phyloP scores from a whole-genome alignment of 805 yeast species.

The Teunomyces panamensis region DNA sequence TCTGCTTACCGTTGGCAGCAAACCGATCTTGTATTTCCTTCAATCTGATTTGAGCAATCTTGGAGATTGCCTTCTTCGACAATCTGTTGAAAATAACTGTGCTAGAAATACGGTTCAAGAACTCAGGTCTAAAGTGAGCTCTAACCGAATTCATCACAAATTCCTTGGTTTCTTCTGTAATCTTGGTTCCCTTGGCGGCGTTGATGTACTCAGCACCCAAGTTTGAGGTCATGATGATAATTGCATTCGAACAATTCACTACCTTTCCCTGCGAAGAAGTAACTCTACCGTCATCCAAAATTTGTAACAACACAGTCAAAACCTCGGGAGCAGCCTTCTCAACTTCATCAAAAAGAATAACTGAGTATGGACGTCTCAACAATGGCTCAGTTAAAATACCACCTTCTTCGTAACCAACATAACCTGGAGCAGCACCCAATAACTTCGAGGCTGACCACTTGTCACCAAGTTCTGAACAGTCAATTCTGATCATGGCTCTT shows the following conservation, averaged over 20 bases:
- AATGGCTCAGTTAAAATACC: slow-evolving; percentile 93
- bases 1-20: slow-evolving; percentile 75
- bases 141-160: slow-evolving; percentile 81
- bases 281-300: slow-evolving; percentile 94
- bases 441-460: slow-evolving; percentile 94
- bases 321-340: slow-evolving; percentile 99
- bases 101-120: slow-evolving; percentile 91
- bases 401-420: slow-evolving; percentile 95
- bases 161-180: slow-evolving; percentile 67
- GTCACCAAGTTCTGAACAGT: slow-evolving; percentile 94
- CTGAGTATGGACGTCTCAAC: slow-evolving; percentile 90
- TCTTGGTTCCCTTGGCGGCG: slow-evolving; percentile 58
- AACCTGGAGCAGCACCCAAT: slow-evolving; percentile 96
- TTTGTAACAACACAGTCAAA: slow-evolving; percentile 83
- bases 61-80: slow-evolving; percentile 85
- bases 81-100: slow-evolving; percentile 91
- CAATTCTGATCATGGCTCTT: slow-evolving; percentile 94
- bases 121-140: slow-evolving; percentile 94
- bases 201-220: slow-evolving; percentile 91
- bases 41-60: slow-evolving; percentile 85
- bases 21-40: slow-evolving; percentile 84
- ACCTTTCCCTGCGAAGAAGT: slow-evolving; percentile 93
- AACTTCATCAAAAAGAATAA: slow-evolving; percentile 93
- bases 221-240: slow-evolving; percentile 95
- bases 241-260: slow-evolving; percentile 87